phyloP scores from a whole-genome alignment of 495 filamentous ascomycete genomes.

The Hypoxylon subgilvum region DNA sequence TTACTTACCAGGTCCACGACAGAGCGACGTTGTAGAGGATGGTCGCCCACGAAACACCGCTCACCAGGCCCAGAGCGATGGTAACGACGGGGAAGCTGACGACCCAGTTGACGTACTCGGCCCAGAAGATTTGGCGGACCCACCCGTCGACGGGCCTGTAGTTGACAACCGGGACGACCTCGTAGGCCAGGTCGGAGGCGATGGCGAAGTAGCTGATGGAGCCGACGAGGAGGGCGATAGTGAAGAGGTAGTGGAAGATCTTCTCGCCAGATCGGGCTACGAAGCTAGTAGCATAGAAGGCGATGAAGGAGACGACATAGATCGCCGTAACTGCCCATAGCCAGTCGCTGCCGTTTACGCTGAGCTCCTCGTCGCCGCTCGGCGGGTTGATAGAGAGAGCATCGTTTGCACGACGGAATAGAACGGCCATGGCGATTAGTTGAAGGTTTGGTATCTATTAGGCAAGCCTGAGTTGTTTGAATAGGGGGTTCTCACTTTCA shows the following conservation, averaged over 20 bases:
- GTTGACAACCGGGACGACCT: constrained; percentile 42
- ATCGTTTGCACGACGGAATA: constrained; percentile 47
- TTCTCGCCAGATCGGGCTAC: constrained; percentile 51
- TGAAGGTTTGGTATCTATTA: constrained; percentile 13
- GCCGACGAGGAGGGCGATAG: constrained; percentile 53
- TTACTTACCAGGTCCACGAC: constrained; percentile 51
- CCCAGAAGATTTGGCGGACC: constrained; percentile 57
- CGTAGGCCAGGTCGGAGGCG: constrained; percentile 52
- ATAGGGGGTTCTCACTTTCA: constrained; percentile 9
- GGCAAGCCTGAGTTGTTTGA: constrained; percentile 8
- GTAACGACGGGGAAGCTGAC: constrained; percentile 51
- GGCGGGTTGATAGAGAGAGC: constrained; percentile 55
- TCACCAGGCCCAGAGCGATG: constrained; percentile 52
- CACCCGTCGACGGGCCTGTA: constrained; percentile 31
- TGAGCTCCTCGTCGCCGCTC: constrained; percentile 45
- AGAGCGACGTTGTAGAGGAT: constrained; percentile 53
- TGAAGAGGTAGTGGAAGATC: constrained; percentile 63
- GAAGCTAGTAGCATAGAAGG: constrained; percentile 46
- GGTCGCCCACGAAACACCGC: constrained; percentile 54
- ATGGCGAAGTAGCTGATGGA: constrained; percentile 54
- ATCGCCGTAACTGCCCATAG: constrained; percentile 53
- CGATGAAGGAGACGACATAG: constrained; percentile 49
- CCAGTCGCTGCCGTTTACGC: constrained; percentile 55
- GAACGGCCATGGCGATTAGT: constrained; percentile 35
- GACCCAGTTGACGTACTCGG: constrained; percentile 58